These are phyloP conservation scores for Nakataea oryzae DNA, from an alignment of 2,329 filamentous ascomycete species.

Conservation along the genomic window DNA sequence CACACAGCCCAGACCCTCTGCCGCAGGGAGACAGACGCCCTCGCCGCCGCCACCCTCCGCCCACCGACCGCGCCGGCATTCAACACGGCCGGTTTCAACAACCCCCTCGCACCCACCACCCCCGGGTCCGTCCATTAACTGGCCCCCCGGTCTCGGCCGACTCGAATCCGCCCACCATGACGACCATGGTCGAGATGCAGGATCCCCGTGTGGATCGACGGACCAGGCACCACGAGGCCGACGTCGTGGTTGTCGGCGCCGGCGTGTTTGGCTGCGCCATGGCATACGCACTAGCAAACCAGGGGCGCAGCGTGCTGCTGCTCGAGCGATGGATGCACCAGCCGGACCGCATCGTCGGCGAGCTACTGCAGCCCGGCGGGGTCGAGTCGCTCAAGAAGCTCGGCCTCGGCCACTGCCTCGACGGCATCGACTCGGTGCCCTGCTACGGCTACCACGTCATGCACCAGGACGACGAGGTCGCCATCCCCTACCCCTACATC, in stretches of 20 bases:
- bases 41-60: neutral
- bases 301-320: conserved; percentile 82
- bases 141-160: neutral
- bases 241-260: conserved; percentile 86
- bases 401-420: conserved; percentile 71
- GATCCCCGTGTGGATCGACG: conserved; percentile 26
- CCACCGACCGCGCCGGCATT: neutral
- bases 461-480: conserved; percentile 63
- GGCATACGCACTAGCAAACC: conserved; percentile 74
- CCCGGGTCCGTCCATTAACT: neutral
- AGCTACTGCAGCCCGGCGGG: conserved; percentile 88
- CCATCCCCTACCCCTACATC: conserved; percentile 69
- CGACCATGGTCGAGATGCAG: neutral
- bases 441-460: conserved; percentile 83
- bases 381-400: conserved; percentile 70
- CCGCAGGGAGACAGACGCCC: neutral
- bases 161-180: conserved; percentile 2
- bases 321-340: conserved; percentile 84
- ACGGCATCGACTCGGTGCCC: conserved; percentile 76
- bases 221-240: conserved; percentile 51
- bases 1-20: neutral
- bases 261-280: conserved; percentile 83
- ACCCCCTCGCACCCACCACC: neutral
- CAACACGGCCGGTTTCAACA: neutral
- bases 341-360: conserved; percentile 91